A percentile compares a stretch with the other conserved stretches of the same genome.
Conservation (phyloP, 768 basidiomycete genomes). For the Tricholoma sp. region DNA sequence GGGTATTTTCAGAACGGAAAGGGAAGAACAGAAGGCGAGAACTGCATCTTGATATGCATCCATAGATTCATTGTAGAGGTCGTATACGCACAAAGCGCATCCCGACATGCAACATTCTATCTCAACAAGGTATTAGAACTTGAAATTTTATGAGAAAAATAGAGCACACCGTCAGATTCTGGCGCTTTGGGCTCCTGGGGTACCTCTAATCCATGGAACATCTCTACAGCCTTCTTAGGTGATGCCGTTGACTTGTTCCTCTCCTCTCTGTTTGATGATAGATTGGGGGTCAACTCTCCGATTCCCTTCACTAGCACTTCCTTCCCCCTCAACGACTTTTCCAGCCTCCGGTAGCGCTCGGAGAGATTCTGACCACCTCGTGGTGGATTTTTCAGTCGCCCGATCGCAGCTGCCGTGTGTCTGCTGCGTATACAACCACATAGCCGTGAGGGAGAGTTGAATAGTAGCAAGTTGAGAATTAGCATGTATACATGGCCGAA, state of each 20-base stretch:
- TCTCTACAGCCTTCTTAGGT: slow-evolving; percentile 10
- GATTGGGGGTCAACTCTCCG: slow-evolving; percentile 10
- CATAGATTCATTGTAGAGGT: slow-evolving; percentile 75
- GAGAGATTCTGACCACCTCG: slow-evolving; percentile 59
- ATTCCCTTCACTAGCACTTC: slow-evolving; percentile 28
- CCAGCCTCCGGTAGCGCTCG: slow-evolving; percentile 50
- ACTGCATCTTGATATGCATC: slow-evolving; percentile 57
- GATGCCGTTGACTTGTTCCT: background rate
- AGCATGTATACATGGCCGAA: slow-evolving; percentile 15
- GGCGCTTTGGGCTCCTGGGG: slow-evolving; percentile 62
- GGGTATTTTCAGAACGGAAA: slow-evolving; percentile 45
- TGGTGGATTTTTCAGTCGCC: slow-evolving; percentile 17
- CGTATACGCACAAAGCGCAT: slow-evolving; percentile 89
- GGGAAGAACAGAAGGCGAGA: slow-evolving; percentile 40
- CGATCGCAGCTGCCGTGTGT: slow-evolving; percentile 8
- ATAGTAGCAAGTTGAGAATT: background rate
- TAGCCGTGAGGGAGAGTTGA: background rate
- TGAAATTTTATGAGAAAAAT: background rate
- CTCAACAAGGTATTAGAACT: background rate
- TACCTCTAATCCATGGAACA: slow-evolving; percentile 51
- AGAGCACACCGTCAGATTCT: slow-evolving; percentile 55
- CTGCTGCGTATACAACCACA: background rate
- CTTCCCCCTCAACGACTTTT: slow-evolving; percentile 46
- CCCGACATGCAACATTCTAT: slow-evolving; percentile 94
- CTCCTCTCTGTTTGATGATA: background rate